Evolutionary conservation across 768 basidiomycete species (phyloP), one percentile per base, ranked within the genome.

Genomic region (Sporobolomyces roseus): DNA sequence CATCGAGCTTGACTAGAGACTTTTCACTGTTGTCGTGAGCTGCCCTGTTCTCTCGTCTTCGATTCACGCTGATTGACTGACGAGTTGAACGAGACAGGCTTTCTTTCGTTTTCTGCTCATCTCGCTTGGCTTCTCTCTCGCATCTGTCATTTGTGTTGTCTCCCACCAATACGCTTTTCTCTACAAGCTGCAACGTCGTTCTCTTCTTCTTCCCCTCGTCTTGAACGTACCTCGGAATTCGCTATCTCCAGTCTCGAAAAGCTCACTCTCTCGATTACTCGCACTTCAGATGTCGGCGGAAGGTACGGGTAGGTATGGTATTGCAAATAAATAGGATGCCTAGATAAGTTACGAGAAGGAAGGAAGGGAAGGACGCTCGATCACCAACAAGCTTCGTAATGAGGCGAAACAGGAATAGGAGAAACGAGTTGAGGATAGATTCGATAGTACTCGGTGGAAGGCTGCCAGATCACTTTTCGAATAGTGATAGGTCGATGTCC

Each of bases 1-100:
- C 51, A 7, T 60, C 5, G 68, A 54, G n/a, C 30, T 70, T 33
- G 54, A 63, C 27, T 59, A 45, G 45, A 32, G 16, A 19, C 16
- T 36, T 54, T n/a, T n/a, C n/a, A n/a, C n/a, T n/a, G n/a, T n/a
- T n/a, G n/a, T n/a, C 41, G 27, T 35, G 13, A 53, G 36, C 21
- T 62, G 7, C 19, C 38, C 19, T 30, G 10, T 25, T 53, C 1
- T 33, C 9, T 53, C 14, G 33, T 17, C 49, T n/a, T n/a, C n/a
- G n/a, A n/a, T n/a, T 49, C 52, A 35, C 32, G 16, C n/a, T 17
- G 46, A 21, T 48, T n/a, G n/a, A n/a, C n/a, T n/a, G n/a, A n/a
- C n/a, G n/a, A n/a, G n/a, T n/a, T n/a, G n/a, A n/a, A n/a, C n/a
- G n/a, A n/a, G n/a, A n/a, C n/a, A n/a, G n/a, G n/a, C n/a, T n/a